Percentiles rank a stretch among this genome's conserved stretches.
Evolutionary conservation across 805 yeast species (phyloP).

Genomic region (Sugiyamaella lignohabitans): DNA sequence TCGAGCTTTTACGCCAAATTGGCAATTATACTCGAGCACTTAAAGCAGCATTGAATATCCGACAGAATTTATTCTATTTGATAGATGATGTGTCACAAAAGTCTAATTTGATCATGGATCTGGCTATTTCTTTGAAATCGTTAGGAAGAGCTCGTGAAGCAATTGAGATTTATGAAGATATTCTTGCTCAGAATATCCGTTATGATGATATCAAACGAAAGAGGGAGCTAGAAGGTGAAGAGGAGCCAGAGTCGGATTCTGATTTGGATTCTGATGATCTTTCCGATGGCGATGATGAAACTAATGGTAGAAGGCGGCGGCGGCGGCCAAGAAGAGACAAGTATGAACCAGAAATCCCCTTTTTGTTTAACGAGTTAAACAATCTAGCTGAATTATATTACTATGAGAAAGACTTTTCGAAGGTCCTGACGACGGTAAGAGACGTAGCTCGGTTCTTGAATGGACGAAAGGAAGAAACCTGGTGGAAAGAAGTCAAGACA

Average conservation of each 20-base stretch:
- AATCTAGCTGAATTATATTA: slow-evolving; percentile 73
- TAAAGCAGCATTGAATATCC: slow-evolving; percentile 21
- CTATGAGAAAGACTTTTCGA: slow-evolving; percentile 55
- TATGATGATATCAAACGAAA: neutral
- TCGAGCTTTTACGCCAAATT: slow-evolving; percentile 27
- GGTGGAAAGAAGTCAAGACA: slow-evolving; percentile 58
- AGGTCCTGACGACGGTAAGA: slow-evolving; percentile 61
- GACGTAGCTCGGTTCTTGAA: slow-evolving; percentile 79
- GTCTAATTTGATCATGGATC: slow-evolving; percentile 13
- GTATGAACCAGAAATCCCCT: slow-evolving; percentile 28
- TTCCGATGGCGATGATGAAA: slow-evolving; percentile 14
- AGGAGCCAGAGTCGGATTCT: slow-evolving; percentile 16
- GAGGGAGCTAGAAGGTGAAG: slow-evolving; percentile 25
- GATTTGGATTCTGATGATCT: neutral
- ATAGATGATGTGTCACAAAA: slow-evolving; percentile 3
- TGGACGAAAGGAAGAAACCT: slow-evolving; percentile 52
- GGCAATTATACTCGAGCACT: slow-evolving; percentile 25
- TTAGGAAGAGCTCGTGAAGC: slow-evolving; percentile 63
- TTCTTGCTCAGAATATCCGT: slow-evolving; percentile 53
- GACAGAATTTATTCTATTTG: slow-evolving; percentile 6
- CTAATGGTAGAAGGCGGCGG: slow-evolving; percentile 17
- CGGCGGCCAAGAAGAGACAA: slow-evolving; percentile 19
- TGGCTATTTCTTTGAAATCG: slow-evolving; percentile 37
- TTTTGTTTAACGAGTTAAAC: slow-evolving; percentile 86
- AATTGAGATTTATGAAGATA: slow-evolving; percentile 57